A percentile compares a stretch with the other conserved stretches of the same genome.
Evolutionary conservation across 805 yeast genomes (phyloP).

Genomic region (Metschnikowia chrysomelidarum): DNA sequence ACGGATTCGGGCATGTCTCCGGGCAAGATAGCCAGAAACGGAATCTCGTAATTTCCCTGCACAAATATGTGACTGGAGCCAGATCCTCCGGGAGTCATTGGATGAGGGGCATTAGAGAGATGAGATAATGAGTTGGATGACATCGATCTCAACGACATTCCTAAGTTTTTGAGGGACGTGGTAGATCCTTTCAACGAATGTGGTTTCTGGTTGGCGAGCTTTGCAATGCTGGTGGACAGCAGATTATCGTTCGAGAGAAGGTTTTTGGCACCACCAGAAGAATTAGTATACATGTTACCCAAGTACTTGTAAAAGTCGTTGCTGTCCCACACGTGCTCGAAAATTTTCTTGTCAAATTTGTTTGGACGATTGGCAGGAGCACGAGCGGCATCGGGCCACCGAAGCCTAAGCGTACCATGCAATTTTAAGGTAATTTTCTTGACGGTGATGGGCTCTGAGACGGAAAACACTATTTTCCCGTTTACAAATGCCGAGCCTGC

Average conservation of each 20-base stretch:
- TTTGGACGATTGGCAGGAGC: slow-evolving; percentile 42
- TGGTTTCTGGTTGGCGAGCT: slow-evolving; percentile 10
- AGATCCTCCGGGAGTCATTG: slow-evolving; percentile 19
- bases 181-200: slow-evolving; percentile 41
- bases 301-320: slow-evolving; percentile 50
- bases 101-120: slow-evolving; percentile 18
- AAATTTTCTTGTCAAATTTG: slow-evolving; percentile 59
- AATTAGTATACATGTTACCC: slow-evolving; percentile 29
- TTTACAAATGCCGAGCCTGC: slow-evolving; percentile 74
- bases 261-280: slow-evolving; percentile 3
- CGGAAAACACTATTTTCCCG: slow-evolving; percentile 76
- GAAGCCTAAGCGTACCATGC: slow-evolving; percentile 62
- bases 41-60: slow-evolving; percentile 86
- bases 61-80: slow-evolving; percentile 43
- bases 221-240: slow-evolving; percentile 5
- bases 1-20: slow-evolving; percentile 85
- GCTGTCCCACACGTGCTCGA: slow-evolving; percentile 78
- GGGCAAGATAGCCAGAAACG: slow-evolving; percentile 81
- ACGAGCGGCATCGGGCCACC: slow-evolving; percentile 54
- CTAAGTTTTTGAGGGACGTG: slow-evolving; percentile 41
- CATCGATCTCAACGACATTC: slow-evolving; percentile 31
- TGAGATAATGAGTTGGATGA: slow-evolving; percentile 28
- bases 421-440: slow-evolving; percentile 63
- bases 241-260: slow-evolving; percentile 1
- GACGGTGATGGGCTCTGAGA: slow-evolving; percentile 70